Evolutionary conservation across 2,329 filamentous ascomycete genomes (phyloP).

Genomic region (Epichloe bromicola): DNA sequence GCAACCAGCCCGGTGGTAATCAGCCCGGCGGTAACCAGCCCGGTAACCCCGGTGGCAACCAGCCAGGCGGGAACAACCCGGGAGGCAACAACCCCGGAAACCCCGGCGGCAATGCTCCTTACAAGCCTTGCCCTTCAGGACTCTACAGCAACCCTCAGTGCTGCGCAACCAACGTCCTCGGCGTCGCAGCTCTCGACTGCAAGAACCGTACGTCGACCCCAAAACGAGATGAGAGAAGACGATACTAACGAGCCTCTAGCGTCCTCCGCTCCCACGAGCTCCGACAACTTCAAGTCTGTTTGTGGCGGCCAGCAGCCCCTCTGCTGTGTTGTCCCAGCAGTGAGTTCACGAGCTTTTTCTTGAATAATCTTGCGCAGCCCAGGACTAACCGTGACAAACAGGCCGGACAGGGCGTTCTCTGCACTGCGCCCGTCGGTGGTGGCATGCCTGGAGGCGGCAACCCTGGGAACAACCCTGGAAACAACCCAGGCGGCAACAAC

Average conservation of each 20-base stretch:
- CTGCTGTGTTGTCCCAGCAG: slow-evolving; percentile 1
- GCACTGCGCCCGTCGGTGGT: background rate
- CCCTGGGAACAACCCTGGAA: background rate
- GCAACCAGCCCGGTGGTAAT: background rate
- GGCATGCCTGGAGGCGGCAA: background rate
- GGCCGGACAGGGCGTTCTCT: too few relatives aligned
- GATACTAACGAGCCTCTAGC: background rate
- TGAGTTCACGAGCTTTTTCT: background rate
- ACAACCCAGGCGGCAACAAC: background rate
- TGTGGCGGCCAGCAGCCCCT: background rate
- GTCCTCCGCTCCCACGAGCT: background rate
- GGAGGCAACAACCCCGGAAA: background rate
- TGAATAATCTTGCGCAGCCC: too few relatives aligned
- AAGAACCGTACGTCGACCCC: slow-evolving; percentile 3
- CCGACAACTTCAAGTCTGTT: background rate
- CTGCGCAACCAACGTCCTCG: slow-evolving; percentile 7
- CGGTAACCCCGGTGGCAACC: background rate
- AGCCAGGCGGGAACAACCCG: background rate
- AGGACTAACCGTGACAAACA: too few relatives aligned
- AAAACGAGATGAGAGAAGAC: background rate
- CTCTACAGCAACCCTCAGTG: slow-evolving; percentile 8
- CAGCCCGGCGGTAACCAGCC: background rate
- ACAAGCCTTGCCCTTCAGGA: slow-evolving; percentile 2
- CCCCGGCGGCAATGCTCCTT: background rate
- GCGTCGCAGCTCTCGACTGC: slow-evolving; percentile 7